Conservation (phyloP, 768 basidiomycete genomes). For the Coprinopsis marcescibilis region DNA sequence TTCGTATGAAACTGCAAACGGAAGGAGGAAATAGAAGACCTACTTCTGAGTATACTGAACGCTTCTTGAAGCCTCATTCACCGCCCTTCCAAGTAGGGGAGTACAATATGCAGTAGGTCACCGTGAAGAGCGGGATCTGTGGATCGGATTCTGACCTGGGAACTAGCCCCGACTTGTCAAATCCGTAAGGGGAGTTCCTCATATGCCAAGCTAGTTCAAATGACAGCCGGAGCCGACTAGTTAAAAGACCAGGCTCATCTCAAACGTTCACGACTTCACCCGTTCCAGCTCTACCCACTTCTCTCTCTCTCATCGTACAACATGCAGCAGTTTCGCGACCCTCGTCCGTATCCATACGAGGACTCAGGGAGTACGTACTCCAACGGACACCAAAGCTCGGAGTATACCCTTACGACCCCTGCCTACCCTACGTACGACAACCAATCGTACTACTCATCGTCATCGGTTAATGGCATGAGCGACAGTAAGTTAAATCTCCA, state of each 20-base stretch:
- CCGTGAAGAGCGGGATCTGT: slow-evolving; percentile 40
- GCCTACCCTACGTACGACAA: slow-evolving; percentile 29
- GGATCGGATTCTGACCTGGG: slow-evolving; percentile 23
- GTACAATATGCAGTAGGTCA: slow-evolving; percentile 32
- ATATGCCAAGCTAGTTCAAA: slow-evolving; percentile 35
- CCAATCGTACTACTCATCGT: slow-evolving; percentile 29
- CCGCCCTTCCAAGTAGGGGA: slow-evolving; percentile 16
- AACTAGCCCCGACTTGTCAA: slow-evolving; percentile 8
- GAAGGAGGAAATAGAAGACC: slow-evolving; percentile 26
- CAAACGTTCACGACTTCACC: slow-evolving; percentile 22
- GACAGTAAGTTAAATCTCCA: slow-evolving; percentile 17
- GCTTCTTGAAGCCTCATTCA: slow-evolving; percentile 22
- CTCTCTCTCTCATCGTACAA: slow-evolving; percentile 18
- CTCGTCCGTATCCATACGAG: slow-evolving; percentile 39
- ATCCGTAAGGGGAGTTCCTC: slow-evolving; percentile 24
- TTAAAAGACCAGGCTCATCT: slow-evolving; percentile 35
- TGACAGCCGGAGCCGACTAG: slow-evolving; percentile 39
- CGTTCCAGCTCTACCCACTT: slow-evolving; percentile 14
- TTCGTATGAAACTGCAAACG: slow-evolving; percentile 29
- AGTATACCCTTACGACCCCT: slow-evolving; percentile 22
- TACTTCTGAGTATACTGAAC: slow-evolving; percentile 27
- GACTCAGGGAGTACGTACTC: slow-evolving; percentile 27
- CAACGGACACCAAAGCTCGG: slow-evolving; percentile 21
- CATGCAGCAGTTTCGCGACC: slow-evolving; percentile 35
- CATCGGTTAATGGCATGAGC: slow-evolving; percentile 18